Evolutionary conservation across 345 rosid species (phyloP), one percentile per base, ranked within the genome.

Genomic region (Lepidium sativum): DNA sequence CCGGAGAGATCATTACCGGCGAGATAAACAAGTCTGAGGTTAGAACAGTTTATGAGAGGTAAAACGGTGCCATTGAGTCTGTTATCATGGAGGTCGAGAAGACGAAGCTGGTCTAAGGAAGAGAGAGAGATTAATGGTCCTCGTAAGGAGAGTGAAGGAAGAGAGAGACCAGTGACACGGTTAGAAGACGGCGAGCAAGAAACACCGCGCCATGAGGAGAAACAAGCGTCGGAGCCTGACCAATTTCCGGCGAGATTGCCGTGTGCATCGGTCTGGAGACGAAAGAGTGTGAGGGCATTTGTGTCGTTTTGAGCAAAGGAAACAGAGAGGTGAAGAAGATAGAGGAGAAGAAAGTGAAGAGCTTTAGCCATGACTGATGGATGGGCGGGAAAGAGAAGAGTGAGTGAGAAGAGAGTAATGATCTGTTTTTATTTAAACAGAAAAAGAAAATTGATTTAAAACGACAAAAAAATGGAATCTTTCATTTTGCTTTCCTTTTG

Each of bases 21-120:
- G 56, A 92, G 88, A 67, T 92, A 92, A 51, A 87, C 70, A 44
- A 86, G 97, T 34, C 80, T 81, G 69, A 92, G 91, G 66, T 83
- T 81, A 8, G 84, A 70, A 65, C 95, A 87, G 74, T 86, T 84
- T 23, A 79, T 33, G 53, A 89, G 80, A 0, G 97, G 80, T 14
- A 18, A 72, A 62, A 89, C 33, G 37, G 87, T 76, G 71, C 88
- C 91, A 75, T 89, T 92, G 32, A 92, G 82, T 71, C 94, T 84
- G 79, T 92, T 92, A 52, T 80, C 81, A 18, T 89, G 94, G 79
- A 92, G 92, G 72, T 92, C 91, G 5, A 92, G 84, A 32, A 87
- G 67, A 10, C 95, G 98, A 32, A 92, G 98, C 67, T 85, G 91
- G 79, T 83, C 78, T 21, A 92, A 87, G 40, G 77, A 58, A 11